phyloP scores from a whole-genome alignment of 345 rosid species.

The Erodium maritimum region DNA sequence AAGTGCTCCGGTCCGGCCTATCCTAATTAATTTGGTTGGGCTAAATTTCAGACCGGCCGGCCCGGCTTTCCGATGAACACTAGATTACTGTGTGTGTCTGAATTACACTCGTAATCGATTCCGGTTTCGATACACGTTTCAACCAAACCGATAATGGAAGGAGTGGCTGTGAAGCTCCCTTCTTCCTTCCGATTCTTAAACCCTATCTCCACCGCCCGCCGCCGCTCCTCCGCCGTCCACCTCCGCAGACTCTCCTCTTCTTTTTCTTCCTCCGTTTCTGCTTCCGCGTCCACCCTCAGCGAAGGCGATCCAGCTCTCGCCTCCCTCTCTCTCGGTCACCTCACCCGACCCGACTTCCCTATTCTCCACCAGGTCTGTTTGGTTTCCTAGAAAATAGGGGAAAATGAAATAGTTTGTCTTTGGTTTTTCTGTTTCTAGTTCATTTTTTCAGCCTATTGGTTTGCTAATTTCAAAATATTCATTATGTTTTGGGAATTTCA shows the following conservation, averaged over 20 bases:
- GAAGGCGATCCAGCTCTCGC: constrained; percentile 22
- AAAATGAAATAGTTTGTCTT: too few relatives aligned
- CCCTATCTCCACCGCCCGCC: constrained; percentile 15
- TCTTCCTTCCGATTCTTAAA: constrained; percentile 33
- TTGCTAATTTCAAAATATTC: too few relatives aligned
- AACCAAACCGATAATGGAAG: constrained; percentile 29
- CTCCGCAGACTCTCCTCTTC: constrained; percentile 20
- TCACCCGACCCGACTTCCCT: constrained; percentile 66
- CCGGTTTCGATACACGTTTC: background rate
- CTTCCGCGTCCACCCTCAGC: constrained; percentile 14
- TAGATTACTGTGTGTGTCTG: too few relatives aligned
- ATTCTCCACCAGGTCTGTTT: constrained; percentile 62
- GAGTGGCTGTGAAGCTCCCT: constrained; percentile 41
- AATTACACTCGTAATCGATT: too few relatives aligned
- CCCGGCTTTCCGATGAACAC: too few relatives aligned
- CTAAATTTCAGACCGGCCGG: too few relatives aligned
- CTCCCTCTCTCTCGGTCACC: constrained; percentile 62
- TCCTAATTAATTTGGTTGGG: too few relatives aligned
- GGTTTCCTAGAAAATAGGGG: background rate
- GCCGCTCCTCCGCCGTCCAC: constrained; percentile 8
- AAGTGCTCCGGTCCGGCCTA: too few relatives aligned
- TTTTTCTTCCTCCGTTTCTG: background rate
- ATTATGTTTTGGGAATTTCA: too few relatives aligned
- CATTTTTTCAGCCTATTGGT: too few relatives aligned
- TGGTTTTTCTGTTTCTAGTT: too few relatives aligned